phyloP scores from a whole-genome alignment of 805 yeast species.

The Kodamaea laetipori region DNA sequence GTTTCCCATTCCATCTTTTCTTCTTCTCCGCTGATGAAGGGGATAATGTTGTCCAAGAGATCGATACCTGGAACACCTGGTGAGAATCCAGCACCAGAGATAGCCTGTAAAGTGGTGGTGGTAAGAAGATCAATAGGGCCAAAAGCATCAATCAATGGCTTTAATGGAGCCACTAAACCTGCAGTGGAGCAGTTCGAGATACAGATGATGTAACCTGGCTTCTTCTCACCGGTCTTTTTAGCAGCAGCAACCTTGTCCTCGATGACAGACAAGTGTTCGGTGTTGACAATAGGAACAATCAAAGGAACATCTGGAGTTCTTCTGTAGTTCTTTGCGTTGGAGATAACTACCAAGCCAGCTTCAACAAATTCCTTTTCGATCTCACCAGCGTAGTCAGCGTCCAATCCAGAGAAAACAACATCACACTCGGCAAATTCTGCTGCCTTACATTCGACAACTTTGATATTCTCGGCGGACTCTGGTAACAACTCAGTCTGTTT shows the following conservation, averaged over 20 bases:
- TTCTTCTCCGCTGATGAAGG: constrained; percentile 95
- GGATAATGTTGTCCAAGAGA: constrained; percentile 90
- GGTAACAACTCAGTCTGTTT: constrained; percentile 89
- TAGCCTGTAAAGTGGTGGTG: constrained; percentile 93
- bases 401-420: constrained; percentile 91
- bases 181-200: constrained; percentile 99
- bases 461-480: constrained; percentile 55
- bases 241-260: constrained; percentile 59
- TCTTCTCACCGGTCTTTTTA: constrained; percentile 53
- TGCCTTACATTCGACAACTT: constrained; percentile 76
- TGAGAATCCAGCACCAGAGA: constrained; percentile 97
- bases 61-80: constrained; percentile 98
- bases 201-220: constrained; percentile 86
- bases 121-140: constrained; percentile 90
- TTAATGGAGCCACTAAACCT: constrained; percentile 93
- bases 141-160: constrained; percentile 85
- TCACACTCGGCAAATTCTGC: constrained; percentile 85
- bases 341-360: constrained; percentile 79
- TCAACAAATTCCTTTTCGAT: constrained; percentile 84
- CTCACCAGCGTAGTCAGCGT: constrained; percentile 89
- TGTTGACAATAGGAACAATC: constrained; percentile 92
- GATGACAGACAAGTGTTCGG: constrained; percentile 81
- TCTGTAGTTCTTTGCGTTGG: constrained; percentile 96
- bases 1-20: constrained; percentile 99
- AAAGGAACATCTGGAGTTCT: constrained; percentile 85